Evolutionary conservation across 345 rosid species (phyloP).

Genomic region (Sonneratia caseolaris): DNA sequence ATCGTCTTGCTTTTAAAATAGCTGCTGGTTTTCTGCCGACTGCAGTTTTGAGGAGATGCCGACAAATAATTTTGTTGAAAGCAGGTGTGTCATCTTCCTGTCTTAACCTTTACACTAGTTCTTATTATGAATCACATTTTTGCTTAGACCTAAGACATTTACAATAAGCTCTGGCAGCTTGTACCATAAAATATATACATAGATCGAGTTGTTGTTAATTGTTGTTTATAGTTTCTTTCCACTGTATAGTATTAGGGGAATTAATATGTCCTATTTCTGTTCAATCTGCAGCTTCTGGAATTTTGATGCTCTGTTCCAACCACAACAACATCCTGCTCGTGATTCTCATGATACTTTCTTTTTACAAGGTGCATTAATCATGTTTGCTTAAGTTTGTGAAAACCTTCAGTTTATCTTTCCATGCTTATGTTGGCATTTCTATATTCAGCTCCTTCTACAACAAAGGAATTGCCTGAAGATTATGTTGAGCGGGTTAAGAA

Average conservation of each 20-base stretch:
- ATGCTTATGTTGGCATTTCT: slow-evolving; percentile 7
- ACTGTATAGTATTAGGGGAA: background rate
- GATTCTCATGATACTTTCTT: slow-evolving; percentile 97
- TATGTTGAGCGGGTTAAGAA: slow-evolving; percentile 70
- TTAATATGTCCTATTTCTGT: background rate
- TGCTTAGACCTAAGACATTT: background rate
- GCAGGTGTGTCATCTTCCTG: slow-evolving; percentile 48
- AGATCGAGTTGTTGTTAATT: too few species aligned
- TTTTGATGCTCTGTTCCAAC: slow-evolving; percentile 92
- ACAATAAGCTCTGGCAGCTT: background rate
- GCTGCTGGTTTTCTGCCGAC: slow-evolving; percentile 7
- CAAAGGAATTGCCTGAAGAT: slow-evolving; percentile 70
- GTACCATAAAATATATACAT: too few species aligned
- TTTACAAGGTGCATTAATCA: slow-evolving; percentile 11
- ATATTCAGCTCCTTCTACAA: slow-evolving; percentile 67
- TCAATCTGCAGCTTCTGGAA: slow-evolving; percentile 80
- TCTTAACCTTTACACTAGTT: background rate
- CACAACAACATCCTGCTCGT: slow-evolving; percentile 99
- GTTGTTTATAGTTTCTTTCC: background rate
- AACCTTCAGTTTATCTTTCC: slow-evolving; percentile 1
- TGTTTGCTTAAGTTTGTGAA: background rate
- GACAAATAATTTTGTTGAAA: slow-evolving; percentile 84
- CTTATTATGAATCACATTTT: background rate
- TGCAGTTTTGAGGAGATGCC: slow-evolving; percentile 97
- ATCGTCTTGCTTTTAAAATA: background rate